Evolutionary conservation across 2,329 filamentous ascomycete species (phyloP), one percentile per base, ranked within the genome.

Genomic region (Diplodia corticola): DNA sequence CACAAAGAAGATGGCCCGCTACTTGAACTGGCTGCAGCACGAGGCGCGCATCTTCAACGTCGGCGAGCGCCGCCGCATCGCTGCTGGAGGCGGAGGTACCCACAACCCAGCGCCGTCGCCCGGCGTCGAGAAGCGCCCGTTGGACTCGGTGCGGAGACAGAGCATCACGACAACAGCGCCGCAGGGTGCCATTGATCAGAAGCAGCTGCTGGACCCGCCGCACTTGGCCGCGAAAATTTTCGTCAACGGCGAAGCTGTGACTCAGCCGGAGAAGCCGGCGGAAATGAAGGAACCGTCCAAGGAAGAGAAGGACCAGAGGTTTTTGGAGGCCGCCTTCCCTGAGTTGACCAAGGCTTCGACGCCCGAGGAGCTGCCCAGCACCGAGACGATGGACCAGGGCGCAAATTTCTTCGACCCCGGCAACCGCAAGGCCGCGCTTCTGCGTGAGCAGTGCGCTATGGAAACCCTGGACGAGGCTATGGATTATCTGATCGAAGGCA

Each of bases 21-120:
- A 98, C 76, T 82, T 99, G 60, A 94, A 96, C 59, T 99, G 95
- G 95, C 88, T 97, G 74, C 95, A 99, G 75, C 94, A 99, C 79
- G 92, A 97, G 74, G 95, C 93, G 13, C 87, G 86, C 71, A 97
- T 99, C 72, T 99, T 99, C 86, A 99, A 99, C 73, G 95, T 99
- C 44, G 95, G 95, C 68, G 94, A 97, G 78, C 86, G 93, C 74
- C 86, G 95, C 72, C 89, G 95, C 72, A 87, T 93, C 60, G 92
- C 89, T 20, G 91, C 90, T 50, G 90, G 84, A 30, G 81, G 90
- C 15, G 80, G 80, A 53, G 65, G 65, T 20, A 59, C 59, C 30
- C 60, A 63, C 17, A 63, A 61, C 17, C 65, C 65, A 13, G 59
- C 60, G 46, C 61, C 61, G 20, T 35, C 66, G 40, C 67, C 57